Percentiles rank a stretch among this genome's conserved stretches.
Evolutionary conservation across 2,329 filamentous ascomycete genomes (phyloP).

Genomic region (Colletotrichum sp.): DNA sequence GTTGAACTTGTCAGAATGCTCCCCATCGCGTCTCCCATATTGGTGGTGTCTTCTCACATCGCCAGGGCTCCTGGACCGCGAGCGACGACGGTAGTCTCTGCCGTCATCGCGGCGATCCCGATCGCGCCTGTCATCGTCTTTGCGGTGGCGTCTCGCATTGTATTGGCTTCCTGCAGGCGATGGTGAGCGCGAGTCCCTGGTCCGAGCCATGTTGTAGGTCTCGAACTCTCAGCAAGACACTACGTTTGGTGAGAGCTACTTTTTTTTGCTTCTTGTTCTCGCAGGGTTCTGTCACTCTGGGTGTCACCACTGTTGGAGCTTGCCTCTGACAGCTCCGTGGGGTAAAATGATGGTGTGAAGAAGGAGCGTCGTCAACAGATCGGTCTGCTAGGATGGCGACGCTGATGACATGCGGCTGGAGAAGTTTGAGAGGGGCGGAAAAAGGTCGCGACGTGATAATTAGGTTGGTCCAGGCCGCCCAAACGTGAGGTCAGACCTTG

Average conservation of each 20-base stretch:
- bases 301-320: neutral
- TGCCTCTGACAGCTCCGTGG: neutral
- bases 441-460: conserved; percentile 16
- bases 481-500: conserved; percentile 3
- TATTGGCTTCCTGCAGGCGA: conserved; percentile 88
- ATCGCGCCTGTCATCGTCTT: conserved; percentile 64
- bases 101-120: conserved; percentile 56
- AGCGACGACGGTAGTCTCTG: conserved; percentile 59
- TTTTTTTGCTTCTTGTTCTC: conserved; percentile 4
- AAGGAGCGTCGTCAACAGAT: neutral
- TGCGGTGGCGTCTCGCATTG: conserved; percentile 72
- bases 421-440: conserved; percentile 12
- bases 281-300: conserved; percentile 9
- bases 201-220: conserved; percentile 61
- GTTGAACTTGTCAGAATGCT: conserved; percentile 43
- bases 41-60: conserved; percentile 56
- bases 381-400: neutral
- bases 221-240: conserved; percentile 46
- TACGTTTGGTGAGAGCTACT: conserved; percentile 27
- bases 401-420: neutral
- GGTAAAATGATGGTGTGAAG: neutral
- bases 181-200: conserved; percentile 82
- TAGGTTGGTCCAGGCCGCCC: neutral
- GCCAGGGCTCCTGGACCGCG: conserved; percentile 65
- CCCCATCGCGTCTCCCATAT: conserved; percentile 22